Evolutionary conservation across 176 grass and related monocot species (phyloP), one percentile per base, ranked within the genome.

Genomic region (Oryza meyeriana): DNA sequence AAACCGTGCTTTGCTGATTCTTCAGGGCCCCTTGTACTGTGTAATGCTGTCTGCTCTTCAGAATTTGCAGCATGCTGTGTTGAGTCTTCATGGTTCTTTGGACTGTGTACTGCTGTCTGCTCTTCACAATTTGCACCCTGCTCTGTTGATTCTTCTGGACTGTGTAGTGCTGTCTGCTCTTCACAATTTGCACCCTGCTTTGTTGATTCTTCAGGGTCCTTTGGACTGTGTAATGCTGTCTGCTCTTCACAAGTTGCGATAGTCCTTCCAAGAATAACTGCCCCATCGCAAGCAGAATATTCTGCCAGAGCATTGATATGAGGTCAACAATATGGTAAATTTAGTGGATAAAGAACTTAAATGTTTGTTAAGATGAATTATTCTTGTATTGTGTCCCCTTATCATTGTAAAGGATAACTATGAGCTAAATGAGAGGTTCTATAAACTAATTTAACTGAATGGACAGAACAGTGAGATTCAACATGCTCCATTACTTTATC

Each of bases 1-100:
- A 89, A 85, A 89, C 83, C 88, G 57, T 85, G 66, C 2, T 70
- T 2, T 30, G 33, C 30, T 85, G 71, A 66, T 84, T 79, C 62
- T 64, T 77, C 72, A 77, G 35, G 13, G 3, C n/a, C n/a, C 44
- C 78, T 66, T 28, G 3, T 33, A 72, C 34, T 72, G 22, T 25
- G 38, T 29, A 52, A 66, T 40, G 48, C n/a, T n/a, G n/a, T n/a
- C n/a, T n/a, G n/a, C n/a, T n/a, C n/a, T n/a, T n/a, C n/a, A n/a
- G n/a, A n/a, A n/a, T n/a, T n/a, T n/a, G n/a, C n/a, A n/a, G n/a
- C n/a, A n/a, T n/a, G n/a, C n/a, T n/a, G n/a, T n/a, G n/a, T n/a
- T n/a, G n/a, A n/a, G n/a, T n/a, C n/a, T n/a, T n/a, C n/a, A n/a
- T n/a, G n/a, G n/a, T n/a, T n/a, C n/a, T n/a, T n/a, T n/a, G n/a